Conservation (phyloP, 2,329 filamentous ascomycete genomes). For the Xylaria sp. region DNA sequence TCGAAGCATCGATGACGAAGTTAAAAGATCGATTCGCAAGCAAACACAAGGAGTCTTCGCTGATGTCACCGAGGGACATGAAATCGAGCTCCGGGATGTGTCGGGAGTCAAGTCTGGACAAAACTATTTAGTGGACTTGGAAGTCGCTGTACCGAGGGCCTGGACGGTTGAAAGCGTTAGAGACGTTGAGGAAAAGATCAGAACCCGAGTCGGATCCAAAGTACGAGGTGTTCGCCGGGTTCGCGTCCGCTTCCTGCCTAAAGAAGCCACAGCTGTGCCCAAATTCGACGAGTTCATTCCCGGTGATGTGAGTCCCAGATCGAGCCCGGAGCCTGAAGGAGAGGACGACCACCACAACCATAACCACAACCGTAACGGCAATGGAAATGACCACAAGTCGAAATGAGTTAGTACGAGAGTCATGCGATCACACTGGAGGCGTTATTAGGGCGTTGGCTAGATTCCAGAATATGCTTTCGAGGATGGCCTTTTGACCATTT, state of each 20-base stretch:
- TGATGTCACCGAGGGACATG: slow-evolving; percentile 54
- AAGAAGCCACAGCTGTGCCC: slow-evolving; percentile 59
- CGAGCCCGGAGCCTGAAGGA: slow-evolving; percentile 63
- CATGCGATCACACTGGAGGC: slow-evolving; percentile 21
- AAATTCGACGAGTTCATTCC: slow-evolving; percentile 79
- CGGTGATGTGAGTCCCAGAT: slow-evolving; percentile 60
- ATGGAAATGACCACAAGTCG: slow-evolving; percentile 34
- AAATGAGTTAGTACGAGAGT: slow-evolving; percentile 10
- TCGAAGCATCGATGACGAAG: slow-evolving; percentile 81
- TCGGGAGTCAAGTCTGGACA: slow-evolving; percentile 94
- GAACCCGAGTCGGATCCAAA: slow-evolving; percentile 71
- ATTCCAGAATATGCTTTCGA: slow-evolving; percentile 12
- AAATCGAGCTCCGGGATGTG: slow-evolving; percentile 74
- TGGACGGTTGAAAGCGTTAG: slow-evolving; percentile 76
- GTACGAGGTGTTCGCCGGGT: slow-evolving; percentile 85
- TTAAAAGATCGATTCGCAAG: slow-evolving; percentile 71
- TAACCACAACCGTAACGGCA: slow-evolving; percentile 43
- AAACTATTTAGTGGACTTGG: slow-evolving; percentile 91
- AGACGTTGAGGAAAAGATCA: slow-evolving; percentile 72
- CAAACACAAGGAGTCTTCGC: slow-evolving; percentile 64
- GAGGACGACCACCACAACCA: slow-evolving; percentile 50
- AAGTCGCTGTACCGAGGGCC: slow-evolving; percentile 74
- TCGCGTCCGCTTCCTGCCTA: slow-evolving; percentile 79
- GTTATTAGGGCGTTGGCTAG: slow-evolving; percentile 32
- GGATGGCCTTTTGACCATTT: slow-evolving; percentile 22